These are phyloP conservation scores for Lobulomyces angularis DNA, from an alignment of 192 early-diverging fungal genomes.

Conservation along the genomic window DNA sequence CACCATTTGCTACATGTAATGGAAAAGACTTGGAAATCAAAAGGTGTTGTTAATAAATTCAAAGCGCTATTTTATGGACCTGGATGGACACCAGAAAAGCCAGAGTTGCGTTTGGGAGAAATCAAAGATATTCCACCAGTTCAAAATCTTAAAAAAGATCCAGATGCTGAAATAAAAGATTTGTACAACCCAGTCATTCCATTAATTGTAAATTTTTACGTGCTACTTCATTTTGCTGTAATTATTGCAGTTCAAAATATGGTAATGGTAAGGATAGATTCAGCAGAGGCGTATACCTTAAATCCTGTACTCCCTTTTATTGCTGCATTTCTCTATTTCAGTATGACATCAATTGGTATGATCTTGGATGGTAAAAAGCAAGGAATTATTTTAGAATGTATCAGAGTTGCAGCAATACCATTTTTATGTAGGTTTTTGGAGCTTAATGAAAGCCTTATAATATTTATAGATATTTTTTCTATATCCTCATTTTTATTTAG, in stretches of 20 bases:
- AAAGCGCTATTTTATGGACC: constrained; percentile 41
- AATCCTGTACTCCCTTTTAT: too few species aligned
- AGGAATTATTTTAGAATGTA: too few species aligned
- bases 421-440: too few species aligned
- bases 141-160: constrained; percentile 8
- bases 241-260: constrained; percentile 15
- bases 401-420: too few species aligned
- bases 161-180: constrained; percentile 10
- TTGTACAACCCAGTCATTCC: constrained; percentile 27
- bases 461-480: too few species aligned
- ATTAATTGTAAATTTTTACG: constrained; percentile 24
- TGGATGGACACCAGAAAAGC: constrained; percentile 32
- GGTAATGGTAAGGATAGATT: too few species aligned
- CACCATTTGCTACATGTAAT: constrained; percentile 36
- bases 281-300: too few species aligned
- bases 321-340: too few species aligned
- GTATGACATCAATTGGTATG: too few species aligned
- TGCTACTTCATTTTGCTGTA: constrained; percentile 21
- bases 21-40: constrained; percentile 23
- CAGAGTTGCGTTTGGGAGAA: constrained; percentile 9
- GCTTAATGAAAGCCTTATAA: too few species aligned
- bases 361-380: too few species aligned
- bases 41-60: constrained; percentile 26
- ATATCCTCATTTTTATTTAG: too few species aligned
- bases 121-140: constrained; percentile 8